Base-by-base conservation (phyloP, 176 grass and related monocot genomes). In the Thalia dealbata region DNA sequence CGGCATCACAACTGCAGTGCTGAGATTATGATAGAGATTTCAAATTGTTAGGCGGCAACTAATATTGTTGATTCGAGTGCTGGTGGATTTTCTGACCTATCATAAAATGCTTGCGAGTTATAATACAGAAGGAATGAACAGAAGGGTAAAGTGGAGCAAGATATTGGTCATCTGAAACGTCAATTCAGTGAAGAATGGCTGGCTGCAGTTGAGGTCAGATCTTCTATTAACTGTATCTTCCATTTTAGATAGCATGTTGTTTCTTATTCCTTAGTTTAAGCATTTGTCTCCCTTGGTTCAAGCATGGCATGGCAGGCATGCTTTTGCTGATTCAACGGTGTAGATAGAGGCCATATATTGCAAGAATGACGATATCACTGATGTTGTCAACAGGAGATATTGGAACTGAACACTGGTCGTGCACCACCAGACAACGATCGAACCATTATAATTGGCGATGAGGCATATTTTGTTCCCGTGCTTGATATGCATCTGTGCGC, bases 171-270 rank as follows among this genome's bases (percentile, higher is more conserved):
- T 56, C 75, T 81, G 79, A 79, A 90, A 61, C 80, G 75, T 82
- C 73, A 77, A 18, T 97, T 97, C 83, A 81, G 87, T 24, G 89
- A 96, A 81, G 93, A 96, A 79, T 96, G 93, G 89, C 52, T 97
- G 77, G 89, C 87, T 74, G 77, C 75, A 24, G 78, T 92, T 59
- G 93, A 92, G 89, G 93, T 97, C 54, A 84, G 76, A 68, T 68
- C 21, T 23, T 44, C 4, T 43, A 70, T 24, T 23, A 10, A 61
- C 26, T 25, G 10, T 24, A 24, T 24, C 21, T 10, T 22, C 24
- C 24, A 8, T 24, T n/a, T 61, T 24, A 19, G 25, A 9, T 61
- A 10, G 10, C 59, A 61, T 61, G 59, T 25, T 58, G 54, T 56
- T 56, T 56, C 54, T 56, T n/a, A 48, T 48, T 48, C 11, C 6